Percentiles rank a stretch among this genome's conserved stretches.
phyloP scores from a whole-genome alignment of 2,329 filamentous ascomycete genomes.

The Graphium sp. region DNA sequence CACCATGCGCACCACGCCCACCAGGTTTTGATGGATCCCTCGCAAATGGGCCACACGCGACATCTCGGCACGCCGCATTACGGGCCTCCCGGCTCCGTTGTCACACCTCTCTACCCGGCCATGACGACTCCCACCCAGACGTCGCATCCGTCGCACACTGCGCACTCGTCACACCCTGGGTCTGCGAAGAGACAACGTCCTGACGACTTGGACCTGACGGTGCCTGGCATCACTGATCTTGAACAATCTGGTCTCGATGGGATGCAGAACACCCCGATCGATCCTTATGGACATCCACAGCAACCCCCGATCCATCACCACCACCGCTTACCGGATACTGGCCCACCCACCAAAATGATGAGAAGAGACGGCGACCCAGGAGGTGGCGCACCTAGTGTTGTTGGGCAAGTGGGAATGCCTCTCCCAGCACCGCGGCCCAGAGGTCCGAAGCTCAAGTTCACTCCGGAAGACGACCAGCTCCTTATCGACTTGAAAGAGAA shows the following conservation, averaged over 20 bases:
- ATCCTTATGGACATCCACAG: constrained; percentile 11
- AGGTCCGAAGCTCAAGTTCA: constrained; percentile 87
- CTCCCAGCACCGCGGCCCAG: constrained; percentile 62
- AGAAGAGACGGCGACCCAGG: constrained; percentile 34
- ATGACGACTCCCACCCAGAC: constrained; percentile 22
- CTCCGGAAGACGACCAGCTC: constrained; percentile 75
- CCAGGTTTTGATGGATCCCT: constrained; percentile 38
- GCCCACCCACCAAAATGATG: constrained; percentile 51
- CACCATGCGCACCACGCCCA: constrained; percentile 31
- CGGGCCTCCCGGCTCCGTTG: constrained; percentile 27
- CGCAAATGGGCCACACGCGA: constrained; percentile 30
- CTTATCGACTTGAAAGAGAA: constrained; percentile 87
- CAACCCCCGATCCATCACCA: constrained; percentile 56
- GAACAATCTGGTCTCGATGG: constrained; percentile 36
- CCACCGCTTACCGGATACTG: constrained; percentile 61
- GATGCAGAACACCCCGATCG: constrained; percentile 35
- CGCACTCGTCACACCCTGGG: constrained; percentile 9
- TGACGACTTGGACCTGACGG: constrained; percentile 41
- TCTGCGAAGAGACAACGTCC: constrained; percentile 35
- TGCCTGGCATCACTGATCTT: constrained; percentile 30
- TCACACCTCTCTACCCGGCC: constrained; percentile 34
- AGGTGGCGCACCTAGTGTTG: constrained; percentile 61
- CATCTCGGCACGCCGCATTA: constrained; percentile 38
- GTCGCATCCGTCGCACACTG: constrained; percentile 11
- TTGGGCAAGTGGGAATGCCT: constrained; percentile 79